phyloP scores from a whole-genome alignment of 225 moss, liverwort and hornwort species.

The Takakia lepidozioides region DNA sequence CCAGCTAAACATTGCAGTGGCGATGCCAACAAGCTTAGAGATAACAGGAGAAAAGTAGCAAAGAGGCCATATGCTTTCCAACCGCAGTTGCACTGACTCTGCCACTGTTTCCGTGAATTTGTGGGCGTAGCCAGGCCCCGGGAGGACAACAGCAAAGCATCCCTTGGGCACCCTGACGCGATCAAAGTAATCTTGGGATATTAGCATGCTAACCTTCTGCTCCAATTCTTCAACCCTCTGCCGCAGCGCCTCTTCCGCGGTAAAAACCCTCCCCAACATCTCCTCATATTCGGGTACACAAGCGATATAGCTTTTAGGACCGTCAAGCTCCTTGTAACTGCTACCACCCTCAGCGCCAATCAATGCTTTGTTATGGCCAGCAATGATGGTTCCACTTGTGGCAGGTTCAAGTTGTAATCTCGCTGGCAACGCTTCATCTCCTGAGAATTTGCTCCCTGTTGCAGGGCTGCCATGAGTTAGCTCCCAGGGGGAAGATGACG shows the following conservation, averaged over 20 bases:
- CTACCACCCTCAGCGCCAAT: neutral
- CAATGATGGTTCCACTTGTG: conserved; percentile 4
- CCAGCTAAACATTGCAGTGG: conserved; percentile 9
- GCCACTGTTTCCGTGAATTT: conserved; percentile 9
- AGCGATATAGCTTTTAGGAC: neutral
- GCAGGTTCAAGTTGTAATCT: conserved; percentile 1
- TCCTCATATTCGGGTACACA: neutral
- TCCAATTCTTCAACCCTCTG: conserved; percentile 11
- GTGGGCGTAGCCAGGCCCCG: conserved; percentile 10
- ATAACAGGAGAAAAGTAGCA: conserved; percentile 13
- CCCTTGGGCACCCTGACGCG: conserved; percentile 8
- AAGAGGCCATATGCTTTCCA: conserved; percentile 14
- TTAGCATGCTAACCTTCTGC: conserved; percentile 8
- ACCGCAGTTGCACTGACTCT: conserved; percentile 7
- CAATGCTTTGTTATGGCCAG: neutral
- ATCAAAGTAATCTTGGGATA: conserved; percentile 11
- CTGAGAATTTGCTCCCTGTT: conserved; percentile 6
- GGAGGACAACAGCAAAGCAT: conserved; percentile 14
- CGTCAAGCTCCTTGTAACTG: neutral
- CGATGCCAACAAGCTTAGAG: conserved; percentile 8
- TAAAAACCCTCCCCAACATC: conserved; percentile 1
- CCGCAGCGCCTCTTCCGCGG: conserved; percentile 7
- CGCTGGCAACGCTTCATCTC: neutral
- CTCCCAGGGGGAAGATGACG: conserved; percentile 8
- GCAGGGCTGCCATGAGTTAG: conserved; percentile 1